Percentiles rank a stretch among this genome's conserved stretches.
Evolutionary conservation across 1,139 yeast species (phyloP).

Genomic region (Blastobotrys raffinosifermentans): DNA sequence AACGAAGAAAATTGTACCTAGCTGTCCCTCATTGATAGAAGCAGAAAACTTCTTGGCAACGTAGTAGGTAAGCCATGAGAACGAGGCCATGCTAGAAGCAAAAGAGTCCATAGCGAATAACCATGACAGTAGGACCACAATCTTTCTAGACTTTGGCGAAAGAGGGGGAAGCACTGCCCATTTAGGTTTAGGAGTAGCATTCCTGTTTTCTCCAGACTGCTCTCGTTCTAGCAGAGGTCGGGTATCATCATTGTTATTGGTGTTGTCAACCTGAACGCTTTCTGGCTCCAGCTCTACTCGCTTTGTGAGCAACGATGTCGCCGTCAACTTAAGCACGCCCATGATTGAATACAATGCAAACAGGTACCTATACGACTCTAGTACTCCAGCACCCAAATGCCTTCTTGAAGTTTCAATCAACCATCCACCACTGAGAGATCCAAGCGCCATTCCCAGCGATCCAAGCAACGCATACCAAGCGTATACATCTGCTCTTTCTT

Average conservation of each 20-base stretch:
- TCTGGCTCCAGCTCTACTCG: slow-evolving; percentile 43
- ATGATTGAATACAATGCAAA: slow-evolving; percentile 51
- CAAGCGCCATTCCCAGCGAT: slow-evolving; percentile 64
- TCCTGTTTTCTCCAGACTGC: slow-evolving; percentile 4
- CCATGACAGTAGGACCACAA: slow-evolving; percentile 37
- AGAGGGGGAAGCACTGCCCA: slow-evolving; percentile 21
- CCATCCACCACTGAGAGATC: slow-evolving; percentile 57
- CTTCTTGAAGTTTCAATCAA: slow-evolving; percentile 42
- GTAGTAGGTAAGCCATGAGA: slow-evolving; percentile 77
- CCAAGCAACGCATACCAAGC: slow-evolving; percentile 59
- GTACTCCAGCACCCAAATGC: slow-evolving; percentile 31
- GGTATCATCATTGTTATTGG: slow-evolving; percentile 5
- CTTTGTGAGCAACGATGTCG: slow-evolving; percentile 49
- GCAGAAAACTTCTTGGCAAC: slow-evolving; percentile 35
- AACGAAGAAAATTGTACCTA: slow-evolving; percentile 51
- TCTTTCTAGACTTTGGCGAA: slow-evolving; percentile 20
- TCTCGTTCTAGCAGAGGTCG: slow-evolving; percentile 9
- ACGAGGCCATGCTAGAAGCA: slow-evolving; percentile 75
- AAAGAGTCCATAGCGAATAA: slow-evolving; percentile 66
- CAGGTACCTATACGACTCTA: slow-evolving; percentile 47
- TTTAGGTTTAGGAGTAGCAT: slow-evolving; percentile 2
- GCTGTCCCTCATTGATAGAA: slow-evolving; percentile 18
- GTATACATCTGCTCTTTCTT: slow-evolving; percentile 61
- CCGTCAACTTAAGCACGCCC: slow-evolving; percentile 49
- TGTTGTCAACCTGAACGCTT: slow-evolving; percentile 8